Conservation (phyloP, 805 yeast genomes). For the Pichia sporocuriosa region DNA sequence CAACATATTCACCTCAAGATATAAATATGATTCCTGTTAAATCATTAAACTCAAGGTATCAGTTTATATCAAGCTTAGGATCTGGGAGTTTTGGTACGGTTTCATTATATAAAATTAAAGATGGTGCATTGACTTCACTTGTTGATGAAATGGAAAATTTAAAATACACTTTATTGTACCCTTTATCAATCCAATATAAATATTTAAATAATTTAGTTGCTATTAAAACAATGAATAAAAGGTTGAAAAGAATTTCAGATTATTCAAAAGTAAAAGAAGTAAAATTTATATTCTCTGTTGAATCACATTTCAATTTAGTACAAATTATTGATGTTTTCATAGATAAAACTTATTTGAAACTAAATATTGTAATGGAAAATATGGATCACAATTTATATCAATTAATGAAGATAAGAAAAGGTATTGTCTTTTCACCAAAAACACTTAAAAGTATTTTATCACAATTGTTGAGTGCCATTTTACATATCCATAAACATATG, state of each 20-base stretch:
- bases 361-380: constrained; percentile 84
- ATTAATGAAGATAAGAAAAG: constrained; percentile 57
- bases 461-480: constrained; percentile 70
- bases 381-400: constrained; percentile 80
- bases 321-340: constrained; percentile 74
- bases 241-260: constrained; percentile 45
- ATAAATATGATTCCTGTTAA: constrained; percentile 31
- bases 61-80: constrained; percentile 50
- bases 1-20: not conserved
- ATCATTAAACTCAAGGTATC: constrained; percentile 38
- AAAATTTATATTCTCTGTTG: constrained; percentile 56
- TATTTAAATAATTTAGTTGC: constrained; percentile 50
- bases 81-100: constrained; percentile 75
- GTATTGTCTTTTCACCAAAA: constrained; percentile 44
- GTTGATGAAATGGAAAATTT: constrained; percentile 19
- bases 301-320: constrained; percentile 65
- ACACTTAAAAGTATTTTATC: constrained; percentile 61
- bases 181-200: constrained; percentile 14
- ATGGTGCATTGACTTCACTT: constrained; percentile 12
- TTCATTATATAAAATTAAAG: constrained; percentile 47
- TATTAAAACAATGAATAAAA: constrained; percentile 67
- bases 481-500: constrained; percentile 67
- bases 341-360: constrained; percentile 49
- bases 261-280: constrained; percentile 60
- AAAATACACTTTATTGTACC: constrained; percentile 50